A percentile compares a stretch with the other conserved stretches of the same genome.
These are phyloP conservation scores for Macrolepiota dolichaula DNA, from an alignment of 768 basidiomycete genomes.

Conservation along the genomic window DNA sequence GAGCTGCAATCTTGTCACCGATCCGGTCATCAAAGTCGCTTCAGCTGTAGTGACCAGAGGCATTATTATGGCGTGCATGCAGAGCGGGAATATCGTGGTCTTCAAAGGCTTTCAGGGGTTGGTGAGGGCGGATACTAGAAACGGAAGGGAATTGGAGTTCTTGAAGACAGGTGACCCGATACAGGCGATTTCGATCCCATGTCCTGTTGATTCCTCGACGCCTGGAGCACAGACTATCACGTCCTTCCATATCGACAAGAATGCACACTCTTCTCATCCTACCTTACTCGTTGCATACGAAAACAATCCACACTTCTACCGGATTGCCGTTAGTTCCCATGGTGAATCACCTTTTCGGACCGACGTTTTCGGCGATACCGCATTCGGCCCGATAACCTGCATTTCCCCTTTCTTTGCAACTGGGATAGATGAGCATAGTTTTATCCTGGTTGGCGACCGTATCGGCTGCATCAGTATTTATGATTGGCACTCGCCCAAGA, in stretches of 20 bases:
- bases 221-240: slow-evolving; percentile 16
- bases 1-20: slow-evolving; percentile 31
- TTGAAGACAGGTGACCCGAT: slow-evolving; percentile 18
- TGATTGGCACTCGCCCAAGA: slow-evolving; percentile 33
- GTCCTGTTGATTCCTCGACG: slow-evolving; percentile 23
- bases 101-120: slow-evolving; percentile 43
- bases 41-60: slow-evolving; percentile 36
- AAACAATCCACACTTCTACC: slow-evolving; percentile 50
- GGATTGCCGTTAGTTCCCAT: slow-evolving; percentile 32
- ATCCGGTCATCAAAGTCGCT: slow-evolving; percentile 50
- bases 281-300: slow-evolving; percentile 51
- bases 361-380: slow-evolving; percentile 45
- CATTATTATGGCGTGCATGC: slow-evolving; percentile 45
- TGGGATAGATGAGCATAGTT: slow-evolving; percentile 33
- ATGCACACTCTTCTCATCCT: slow-evolving; percentile 14
- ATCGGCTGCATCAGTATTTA: slow-evolving; percentile 66
- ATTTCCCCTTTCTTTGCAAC: slow-evolving; percentile 46
- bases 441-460: slow-evolving; percentile 62
- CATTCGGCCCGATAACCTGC: slow-evolving; percentile 47
- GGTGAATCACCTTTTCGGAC: slow-evolving; percentile 27
- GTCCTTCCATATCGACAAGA: slow-evolving; percentile 25
- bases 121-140: not conserved
- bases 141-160: slow-evolving; percentile 5
- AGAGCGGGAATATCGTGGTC: slow-evolving; percentile 55
- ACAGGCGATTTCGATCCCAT: slow-evolving; percentile 30